These are phyloP conservation scores for Talaromyces marneffei DNA, from an alignment of 2,329 filamentous ascomycete genomes.

Conservation along the genomic window DNA sequence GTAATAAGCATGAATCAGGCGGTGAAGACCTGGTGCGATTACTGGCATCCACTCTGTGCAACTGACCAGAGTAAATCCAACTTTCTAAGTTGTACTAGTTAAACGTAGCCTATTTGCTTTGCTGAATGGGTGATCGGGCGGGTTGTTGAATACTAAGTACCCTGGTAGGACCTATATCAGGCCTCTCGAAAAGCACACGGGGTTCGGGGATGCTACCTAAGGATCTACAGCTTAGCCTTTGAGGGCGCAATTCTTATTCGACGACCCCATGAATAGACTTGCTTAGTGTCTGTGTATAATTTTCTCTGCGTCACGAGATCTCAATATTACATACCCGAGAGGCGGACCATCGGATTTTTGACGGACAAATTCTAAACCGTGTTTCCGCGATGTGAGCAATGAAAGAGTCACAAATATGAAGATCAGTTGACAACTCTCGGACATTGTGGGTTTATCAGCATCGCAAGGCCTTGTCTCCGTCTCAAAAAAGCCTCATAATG, in stretches of 20 bases:
- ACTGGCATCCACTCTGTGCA: neutral
- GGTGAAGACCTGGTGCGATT: neutral
- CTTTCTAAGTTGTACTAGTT: neutral
- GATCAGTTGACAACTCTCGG: neutral
- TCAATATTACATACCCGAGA: no score
- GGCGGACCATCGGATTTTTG: neutral
- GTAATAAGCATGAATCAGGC: slow-evolving; percentile 5
- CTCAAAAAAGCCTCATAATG: neutral
- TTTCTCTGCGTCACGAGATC: neutral
- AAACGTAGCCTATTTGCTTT: neutral
- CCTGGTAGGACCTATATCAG: neutral
- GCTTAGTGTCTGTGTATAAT: neutral
- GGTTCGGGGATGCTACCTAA: neutral
- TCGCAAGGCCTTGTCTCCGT: neutral
- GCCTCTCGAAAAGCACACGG: neutral
- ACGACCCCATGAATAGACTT: neutral
- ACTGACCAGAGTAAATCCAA: neutral
- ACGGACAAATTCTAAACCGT: neutral
- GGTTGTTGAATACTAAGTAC: neutral
- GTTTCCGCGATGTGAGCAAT: neutral
- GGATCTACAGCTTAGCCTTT: neutral
- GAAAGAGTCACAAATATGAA: neutral
- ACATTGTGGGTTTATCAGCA: no score
- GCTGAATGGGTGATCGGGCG: neutral
- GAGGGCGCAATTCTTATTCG: neutral